Evolutionary conservation across 2,329 filamentous ascomycete genomes (phyloP).

Genomic region (Endothia cerciana): DNA sequence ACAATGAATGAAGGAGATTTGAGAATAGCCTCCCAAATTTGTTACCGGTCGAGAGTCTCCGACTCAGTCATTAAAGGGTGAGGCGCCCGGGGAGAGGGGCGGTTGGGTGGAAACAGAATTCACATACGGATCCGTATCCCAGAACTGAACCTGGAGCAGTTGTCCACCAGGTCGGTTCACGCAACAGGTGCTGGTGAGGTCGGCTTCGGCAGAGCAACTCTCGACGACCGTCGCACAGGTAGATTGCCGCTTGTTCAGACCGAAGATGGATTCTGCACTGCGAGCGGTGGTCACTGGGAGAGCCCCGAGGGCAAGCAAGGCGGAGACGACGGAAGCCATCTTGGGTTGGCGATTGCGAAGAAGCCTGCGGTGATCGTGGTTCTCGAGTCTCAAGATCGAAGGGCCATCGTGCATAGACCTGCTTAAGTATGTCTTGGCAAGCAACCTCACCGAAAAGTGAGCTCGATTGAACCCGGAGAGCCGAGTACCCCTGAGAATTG

Average conservation of each 20-base stretch:
- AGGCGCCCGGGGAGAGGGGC: too few species aligned
- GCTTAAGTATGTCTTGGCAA: conserved; percentile 17
- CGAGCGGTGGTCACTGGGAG: conserved; percentile 13
- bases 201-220: conserved; percentile 24
- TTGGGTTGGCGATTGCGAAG: not conserved
- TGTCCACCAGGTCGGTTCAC: conserved; percentile 27
- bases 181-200: conserved; percentile 21
- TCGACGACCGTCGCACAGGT: conserved; percentile 24
- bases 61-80: not conserved
- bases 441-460: not conserved
- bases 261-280: conserved; percentile 23
- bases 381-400: not conserved
- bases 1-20: not conserved
- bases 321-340: conserved; percentile 6
- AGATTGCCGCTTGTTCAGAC: conserved; percentile 15
- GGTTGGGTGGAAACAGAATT: not conserved
- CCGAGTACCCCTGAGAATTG: not conserved
- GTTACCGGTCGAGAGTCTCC: not conserved
- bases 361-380: not conserved
- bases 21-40: not conserved
- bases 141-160: conserved; percentile 27
- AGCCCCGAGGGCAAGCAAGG: conserved; percentile 20
- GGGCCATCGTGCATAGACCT: not conserved
- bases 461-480: not conserved
- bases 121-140: conserved; percentile 27